Evolutionary conservation across 441 rosid genomes (phyloP), one percentile per base, ranked within the genome.

Genomic region (Eutrema salsugineum): DNA sequence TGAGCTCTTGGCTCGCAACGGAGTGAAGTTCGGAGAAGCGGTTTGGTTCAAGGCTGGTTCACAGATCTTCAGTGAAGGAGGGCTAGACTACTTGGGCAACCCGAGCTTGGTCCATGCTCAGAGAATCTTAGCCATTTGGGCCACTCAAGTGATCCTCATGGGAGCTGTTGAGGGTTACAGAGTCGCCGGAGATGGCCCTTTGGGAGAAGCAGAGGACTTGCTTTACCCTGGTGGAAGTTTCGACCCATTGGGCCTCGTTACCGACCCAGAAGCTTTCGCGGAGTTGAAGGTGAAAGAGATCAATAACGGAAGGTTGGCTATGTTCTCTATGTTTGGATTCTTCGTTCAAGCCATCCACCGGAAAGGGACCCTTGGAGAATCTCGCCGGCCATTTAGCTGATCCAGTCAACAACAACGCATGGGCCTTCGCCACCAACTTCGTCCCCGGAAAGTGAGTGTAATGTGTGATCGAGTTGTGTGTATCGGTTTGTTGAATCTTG

Each of bases 21-120:
- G 93, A 0, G 90, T 90, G 11, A 86, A 90, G 66, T 90, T 90
- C 48, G 91, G 91, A 5, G 93, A 90, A 73, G 93, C 93, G 0
- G 87, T 90, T 0, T 90, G 96, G 96, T 90, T 90, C 89, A 88
- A 90, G 81, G 96, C 93, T 0, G 96, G 96, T 0, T 75, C 96
- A 0, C 93, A 90, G 77, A 90, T 86, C 81, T 90, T 88, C 78
- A 90, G 93, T 50, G 87, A 84, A 33, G 96, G 93, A 30, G 96
- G 96, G 1, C 83, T 90, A 5, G 93, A 90, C 82, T 90, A 90
- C 89, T 78, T 88, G 72, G 90, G 96, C 0, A 86, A 88, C 80
- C 93, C 93, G 2, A 87, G 87, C 83, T 61, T 90, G 83, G 74
- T 85, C 76, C 93, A 87, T n/a, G 93, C 96, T 5, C 89, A 86